Evolutionary conservation across 2,329 filamentous ascomycete species (phyloP).

Genomic region (Venturia effusa): DNA sequence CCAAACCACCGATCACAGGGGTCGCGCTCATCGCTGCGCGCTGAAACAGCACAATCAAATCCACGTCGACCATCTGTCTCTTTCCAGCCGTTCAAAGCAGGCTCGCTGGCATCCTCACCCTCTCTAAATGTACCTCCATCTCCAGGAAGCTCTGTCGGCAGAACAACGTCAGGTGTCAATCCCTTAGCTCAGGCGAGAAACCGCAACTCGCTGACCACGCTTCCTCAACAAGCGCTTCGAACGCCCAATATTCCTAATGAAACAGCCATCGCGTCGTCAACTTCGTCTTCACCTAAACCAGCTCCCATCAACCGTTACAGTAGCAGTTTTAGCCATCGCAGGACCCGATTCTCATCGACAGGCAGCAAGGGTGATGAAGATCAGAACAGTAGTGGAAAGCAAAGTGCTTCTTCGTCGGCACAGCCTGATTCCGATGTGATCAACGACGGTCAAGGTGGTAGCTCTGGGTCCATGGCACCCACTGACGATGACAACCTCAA

Average conservation of each 20-base stretch:
- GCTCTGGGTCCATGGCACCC: conserved; percentile 54
- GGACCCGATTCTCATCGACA: conserved; percentile 65
- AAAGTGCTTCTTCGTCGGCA: conserved; percentile 58
- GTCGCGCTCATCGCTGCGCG: conserved; percentile 39
- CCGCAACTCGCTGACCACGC: conserved; percentile 58
- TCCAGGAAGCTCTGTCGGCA: conserved; percentile 35
- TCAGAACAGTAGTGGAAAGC: conserved; percentile 69
- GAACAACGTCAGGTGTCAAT: background rate
- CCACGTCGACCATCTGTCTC: conserved; percentile 71
- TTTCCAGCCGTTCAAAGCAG: conserved; percentile 93
- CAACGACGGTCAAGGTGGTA: conserved; percentile 45
- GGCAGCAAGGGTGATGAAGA: conserved; percentile 62
- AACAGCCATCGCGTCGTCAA: conserved; percentile 51
- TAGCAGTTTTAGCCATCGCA: conserved; percentile 85
- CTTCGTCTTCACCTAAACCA: conserved; percentile 68
- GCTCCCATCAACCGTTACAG: conserved; percentile 73
- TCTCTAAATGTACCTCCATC: conserved; percentile 41
- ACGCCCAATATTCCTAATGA: conserved; percentile 54
- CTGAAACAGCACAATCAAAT: conserved; percentile 38
- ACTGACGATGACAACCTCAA: conserved; percentile 89
- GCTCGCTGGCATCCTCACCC: conserved; percentile 85
- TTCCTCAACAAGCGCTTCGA: conserved; percentile 63
- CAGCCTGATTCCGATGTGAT: conserved; percentile 71
- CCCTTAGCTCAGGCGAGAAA: conserved; percentile 45
- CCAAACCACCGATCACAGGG: conserved; percentile 36